Evolutionary conservation across 2,329 filamentous ascomycete genomes (phyloP).

Genomic region (Chaetomiaceae sp.): DNA sequence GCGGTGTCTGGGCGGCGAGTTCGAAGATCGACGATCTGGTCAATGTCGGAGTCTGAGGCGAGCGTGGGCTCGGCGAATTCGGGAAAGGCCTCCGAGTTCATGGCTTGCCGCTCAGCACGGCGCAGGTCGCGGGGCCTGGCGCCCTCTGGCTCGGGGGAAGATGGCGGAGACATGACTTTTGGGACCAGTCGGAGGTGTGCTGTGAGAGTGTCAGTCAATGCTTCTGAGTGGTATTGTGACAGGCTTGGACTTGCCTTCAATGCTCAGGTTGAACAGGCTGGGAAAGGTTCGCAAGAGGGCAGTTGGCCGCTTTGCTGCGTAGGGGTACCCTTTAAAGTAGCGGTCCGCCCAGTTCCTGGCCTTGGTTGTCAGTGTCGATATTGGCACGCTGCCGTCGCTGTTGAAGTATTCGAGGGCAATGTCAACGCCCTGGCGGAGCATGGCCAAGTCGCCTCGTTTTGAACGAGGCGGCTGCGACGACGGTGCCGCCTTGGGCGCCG

Average conservation of each 20-base stretch:
- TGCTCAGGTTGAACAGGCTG: conserved; percentile 22
- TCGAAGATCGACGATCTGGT: conserved; percentile 24
- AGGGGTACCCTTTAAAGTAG: conserved; percentile 19
- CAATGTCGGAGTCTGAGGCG: conserved; percentile 21
- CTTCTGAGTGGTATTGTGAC: no score
- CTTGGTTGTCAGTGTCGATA: conserved; percentile 16
- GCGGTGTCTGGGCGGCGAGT: conserved; percentile 1
- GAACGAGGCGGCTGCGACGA: conserved; percentile 6
- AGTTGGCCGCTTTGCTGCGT: conserved; percentile 16
- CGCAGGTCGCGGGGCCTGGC: conserved; percentile 12
- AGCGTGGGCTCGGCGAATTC: conserved; percentile 23
- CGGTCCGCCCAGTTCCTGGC: conserved; percentile 22
- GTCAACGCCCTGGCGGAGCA: conserved; percentile 21
- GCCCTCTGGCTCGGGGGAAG: conserved; percentile 14
- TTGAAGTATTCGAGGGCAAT: conserved; percentile 31
- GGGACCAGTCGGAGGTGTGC: conserved; percentile 15
- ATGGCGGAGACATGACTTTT: conserved; percentile 9
- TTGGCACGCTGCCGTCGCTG: conserved; percentile 16
- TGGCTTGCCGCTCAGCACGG: conserved; percentile 10
- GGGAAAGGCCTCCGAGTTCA: conserved; percentile 23
- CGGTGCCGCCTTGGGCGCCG: not conserved
- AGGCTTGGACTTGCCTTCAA: conserved; percentile 8
- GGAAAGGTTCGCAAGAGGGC: conserved; percentile 20
- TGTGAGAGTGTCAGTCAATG: conserved; percentile 7
- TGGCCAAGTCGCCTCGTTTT: conserved; percentile 12